phyloP scores from a whole-genome alignment of 805 yeast species.

The Lipomyces yamadae region DNA sequence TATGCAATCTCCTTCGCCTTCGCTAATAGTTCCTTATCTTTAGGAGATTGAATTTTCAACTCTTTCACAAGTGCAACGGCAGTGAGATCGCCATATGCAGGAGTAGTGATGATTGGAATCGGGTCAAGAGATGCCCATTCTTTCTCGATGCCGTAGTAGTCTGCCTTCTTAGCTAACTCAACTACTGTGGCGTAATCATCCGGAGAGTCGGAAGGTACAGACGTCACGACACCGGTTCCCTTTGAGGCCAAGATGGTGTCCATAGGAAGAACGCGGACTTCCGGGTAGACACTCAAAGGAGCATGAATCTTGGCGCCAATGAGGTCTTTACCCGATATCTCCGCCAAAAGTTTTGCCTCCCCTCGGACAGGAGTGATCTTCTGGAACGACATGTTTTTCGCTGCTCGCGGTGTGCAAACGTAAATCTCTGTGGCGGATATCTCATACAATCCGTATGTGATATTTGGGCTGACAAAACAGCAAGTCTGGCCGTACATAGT shows the following conservation, averaged over 20 bases:
- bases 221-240: slow-evolving; percentile 99
- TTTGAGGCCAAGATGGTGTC: slow-evolving; percentile 92
- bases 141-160: slow-evolving; percentile 79
- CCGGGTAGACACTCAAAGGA: slow-evolving; percentile 72
- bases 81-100: slow-evolving; percentile 83
- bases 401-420: slow-evolving; percentile 92
- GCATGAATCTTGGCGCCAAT: slow-evolving; percentile 88
- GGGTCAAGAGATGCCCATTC: slow-evolving; percentile 84
- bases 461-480: slow-evolving; percentile 96
- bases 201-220: slow-evolving; percentile 99
- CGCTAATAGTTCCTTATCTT: slow-evolving; percentile 83
- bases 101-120: slow-evolving; percentile 75
- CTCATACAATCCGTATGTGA: slow-evolving; percentile 87
- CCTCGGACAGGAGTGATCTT: slow-evolving; percentile 91
- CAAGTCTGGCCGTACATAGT: slow-evolving; percentile 99
- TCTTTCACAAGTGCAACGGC: slow-evolving; percentile 85
- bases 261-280: slow-evolving; percentile 91
- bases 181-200: slow-evolving; percentile 89
- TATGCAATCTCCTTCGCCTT: slow-evolving; percentile 93
- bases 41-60: slow-evolving; percentile 91
- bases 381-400: slow-evolving; percentile 96
- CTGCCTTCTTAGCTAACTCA: slow-evolving; percentile 88
- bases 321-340: slow-evolving; percentile 70
- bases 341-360: slow-evolving; percentile 61
- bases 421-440: slow-evolving; percentile 71